Evolutionary conservation across 2,329 filamentous ascomycete genomes (phyloP), one percentile per base, ranked within the genome.

Genomic region (Penicillium oxalicum): DNA sequence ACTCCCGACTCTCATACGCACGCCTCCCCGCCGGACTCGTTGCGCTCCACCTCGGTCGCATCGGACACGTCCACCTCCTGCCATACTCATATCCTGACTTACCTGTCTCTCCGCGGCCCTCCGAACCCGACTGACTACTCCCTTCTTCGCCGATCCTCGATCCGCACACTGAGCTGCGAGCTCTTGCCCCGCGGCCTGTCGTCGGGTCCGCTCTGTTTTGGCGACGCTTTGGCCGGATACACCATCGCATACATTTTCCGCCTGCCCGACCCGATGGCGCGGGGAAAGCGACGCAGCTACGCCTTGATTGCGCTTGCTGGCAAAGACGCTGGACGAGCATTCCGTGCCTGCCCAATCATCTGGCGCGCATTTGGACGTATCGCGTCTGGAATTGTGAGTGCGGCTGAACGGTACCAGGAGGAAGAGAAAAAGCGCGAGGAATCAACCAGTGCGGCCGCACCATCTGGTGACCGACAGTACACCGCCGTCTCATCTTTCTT

Each of bases 201-300:
- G 0, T 79, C 78, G 5, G 79, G 79, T 0, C 77, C 77, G n/a
- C 65, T 82, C 40, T 79, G 75, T 57, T 82, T 81, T 54, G 78
- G 78, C 27, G 78, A 81, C 52, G 70, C 75, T 0, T 70, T 71
- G 18, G 72, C 76, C 5, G 79, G 79, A 45, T 80, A 81, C 65
- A 81, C 78, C 13, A 78, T 81, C 45, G 78, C 79, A 37, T 81
- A 80, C 59, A 73, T 80, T 36, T 82, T 82, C 62, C 77, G 78
- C 39, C 71, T 82, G 13, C 75, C 76, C 11, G 79, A 82, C 57
- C 77, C 77, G 12, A 74, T 78, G 62, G 78, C 79, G 8, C 76
- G 79, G 47, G 79, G 79, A 33, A 74, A 77, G 50, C 71, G 75
- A 50, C 74, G 79, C 47, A 77, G 74, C 34, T 82, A 82, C 63